Percentiles rank a stretch among this genome's conserved stretches.
These are phyloP conservation scores for Closterium sp. DNA, from an alignment of 139 green algal genomes.

Conservation along the genomic window DNA sequence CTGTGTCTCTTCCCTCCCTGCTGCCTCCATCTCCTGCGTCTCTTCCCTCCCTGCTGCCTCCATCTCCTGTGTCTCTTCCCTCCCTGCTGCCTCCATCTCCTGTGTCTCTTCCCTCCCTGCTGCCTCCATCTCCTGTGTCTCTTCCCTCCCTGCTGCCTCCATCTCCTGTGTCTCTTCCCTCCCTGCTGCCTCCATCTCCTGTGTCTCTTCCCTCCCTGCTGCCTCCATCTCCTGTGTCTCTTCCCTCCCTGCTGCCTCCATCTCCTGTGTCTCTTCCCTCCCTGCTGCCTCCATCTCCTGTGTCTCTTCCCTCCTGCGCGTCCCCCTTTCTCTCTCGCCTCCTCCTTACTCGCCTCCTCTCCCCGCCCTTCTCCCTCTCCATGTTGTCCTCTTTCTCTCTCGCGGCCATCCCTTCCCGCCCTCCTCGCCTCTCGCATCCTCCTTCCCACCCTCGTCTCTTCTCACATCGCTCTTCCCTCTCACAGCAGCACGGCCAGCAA, in stretches of 20 bases:
- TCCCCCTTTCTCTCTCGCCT: background rate
- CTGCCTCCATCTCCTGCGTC: background rate
- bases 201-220: background rate
- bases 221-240: background rate
- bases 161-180: background rate
- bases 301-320: background rate
- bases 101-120: background rate
- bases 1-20: background rate
- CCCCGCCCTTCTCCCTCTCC: no score
- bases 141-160: background rate
- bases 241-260: background rate
- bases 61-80: background rate
- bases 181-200: background rate
- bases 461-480: background rate
- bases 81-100: background rate
- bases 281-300: background rate
- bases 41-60: background rate
- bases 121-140: background rate
- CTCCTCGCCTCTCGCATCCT: background rate
- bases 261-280: background rate
- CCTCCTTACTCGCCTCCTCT: background rate
- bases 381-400: background rate
- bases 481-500: background rate
- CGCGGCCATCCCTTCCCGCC: no score
- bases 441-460: background rate